Evolutionary conservation across 1,284 basidiomycete genomes (phyloP).

Genomic region (Athelia sp.): DNA sequence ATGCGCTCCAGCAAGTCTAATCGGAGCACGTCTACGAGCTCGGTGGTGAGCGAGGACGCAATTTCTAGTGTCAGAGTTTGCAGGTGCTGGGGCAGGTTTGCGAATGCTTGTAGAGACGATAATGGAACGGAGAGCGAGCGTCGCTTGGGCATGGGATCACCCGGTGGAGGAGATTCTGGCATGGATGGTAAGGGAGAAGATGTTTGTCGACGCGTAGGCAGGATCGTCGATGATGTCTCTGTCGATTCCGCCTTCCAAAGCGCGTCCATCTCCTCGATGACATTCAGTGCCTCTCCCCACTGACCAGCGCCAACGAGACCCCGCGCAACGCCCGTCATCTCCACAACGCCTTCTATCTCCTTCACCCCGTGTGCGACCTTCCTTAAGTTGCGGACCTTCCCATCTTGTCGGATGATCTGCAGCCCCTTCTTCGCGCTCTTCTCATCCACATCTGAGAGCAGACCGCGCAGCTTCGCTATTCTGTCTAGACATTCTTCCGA

Average conservation of each 20-base stretch:
- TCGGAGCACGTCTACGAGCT: conserved; percentile 69
- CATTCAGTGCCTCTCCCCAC: conserved; percentile 77
- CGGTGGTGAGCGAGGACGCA: conserved; percentile 70
- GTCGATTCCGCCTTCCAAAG: conserved; percentile 47
- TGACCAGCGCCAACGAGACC: conserved; percentile 76
- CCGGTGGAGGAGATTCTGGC: conserved; percentile 14
- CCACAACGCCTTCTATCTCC: conserved; percentile 67
- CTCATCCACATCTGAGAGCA: conserved; percentile 76
- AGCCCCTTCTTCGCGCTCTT: conserved; percentile 76
- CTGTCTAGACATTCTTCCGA: conserved; percentile 79
- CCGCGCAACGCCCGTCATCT: conserved; percentile 68
- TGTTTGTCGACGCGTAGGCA: neutral
- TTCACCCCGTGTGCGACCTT: conserved; percentile 60
- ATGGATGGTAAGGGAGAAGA: conserved; percentile 4
- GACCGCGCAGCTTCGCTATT: conserved; percentile 67
- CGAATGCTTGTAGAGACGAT: conserved; percentile 65
- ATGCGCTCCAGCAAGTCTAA: conserved; percentile 61
- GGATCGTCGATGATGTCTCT: neutral
- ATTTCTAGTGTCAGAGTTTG: conserved; percentile 66
- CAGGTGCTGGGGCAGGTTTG: conserved; percentile 66
- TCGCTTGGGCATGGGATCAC: conserved; percentile 25
- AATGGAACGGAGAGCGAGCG: conserved; percentile 37
- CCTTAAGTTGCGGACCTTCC: conserved; percentile 56
- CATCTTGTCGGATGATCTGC: conserved; percentile 64
- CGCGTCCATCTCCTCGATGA: conserved; percentile 69